Conservation (phyloP, 805 yeast species). For the Myxozyma monticola region DNA sequence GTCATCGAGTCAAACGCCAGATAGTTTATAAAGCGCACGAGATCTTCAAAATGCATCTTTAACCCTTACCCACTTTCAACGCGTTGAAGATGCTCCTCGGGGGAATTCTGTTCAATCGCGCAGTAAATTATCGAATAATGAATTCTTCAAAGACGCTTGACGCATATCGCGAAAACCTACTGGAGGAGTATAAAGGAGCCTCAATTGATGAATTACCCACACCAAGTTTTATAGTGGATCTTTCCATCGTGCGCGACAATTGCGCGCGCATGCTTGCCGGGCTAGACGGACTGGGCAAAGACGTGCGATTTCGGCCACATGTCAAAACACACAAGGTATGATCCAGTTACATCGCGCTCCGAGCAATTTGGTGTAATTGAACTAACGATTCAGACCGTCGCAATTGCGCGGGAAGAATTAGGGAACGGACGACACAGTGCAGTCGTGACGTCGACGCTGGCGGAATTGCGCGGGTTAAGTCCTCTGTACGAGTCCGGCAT, state of each 20-base stretch:
- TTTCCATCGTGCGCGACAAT: slow-evolving; percentile 45
- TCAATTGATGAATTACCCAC: slow-evolving; percentile 53
- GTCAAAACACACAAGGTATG: slow-evolving; percentile 68
- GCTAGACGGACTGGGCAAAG: slow-evolving; percentile 40
- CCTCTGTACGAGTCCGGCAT: slow-evolving; percentile 45
- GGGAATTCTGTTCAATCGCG: too few relatives aligned
- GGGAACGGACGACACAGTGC: slow-evolving; percentile 44
- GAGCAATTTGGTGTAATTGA: background rate
- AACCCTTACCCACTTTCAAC: too few relatives aligned
- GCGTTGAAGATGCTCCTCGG: too few relatives aligned
- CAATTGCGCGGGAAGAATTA: slow-evolving; percentile 52
- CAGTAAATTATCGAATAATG: too few relatives aligned
- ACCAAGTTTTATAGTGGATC: slow-evolving; percentile 57
- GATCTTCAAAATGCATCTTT: too few relatives aligned
- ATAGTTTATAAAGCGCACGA: too few relatives aligned
- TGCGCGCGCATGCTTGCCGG: slow-evolving; percentile 52
- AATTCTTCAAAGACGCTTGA: background rate
- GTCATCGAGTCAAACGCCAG: too few relatives aligned
- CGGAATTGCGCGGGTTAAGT: slow-evolving; percentile 59
- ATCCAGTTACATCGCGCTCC: too few relatives aligned
- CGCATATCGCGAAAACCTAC: background rate
- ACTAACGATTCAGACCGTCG: slow-evolving; percentile 53
- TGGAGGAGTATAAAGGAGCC: slow-evolving; percentile 42
- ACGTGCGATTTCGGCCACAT: slow-evolving; percentile 61
- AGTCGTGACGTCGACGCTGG: slow-evolving; percentile 67